Percentiles rank a stretch among this genome's conserved stretches.
Evolutionary conservation across 805 yeast genomes (phyloP).

Genomic region (Cyberlindnera petersonii): DNA sequence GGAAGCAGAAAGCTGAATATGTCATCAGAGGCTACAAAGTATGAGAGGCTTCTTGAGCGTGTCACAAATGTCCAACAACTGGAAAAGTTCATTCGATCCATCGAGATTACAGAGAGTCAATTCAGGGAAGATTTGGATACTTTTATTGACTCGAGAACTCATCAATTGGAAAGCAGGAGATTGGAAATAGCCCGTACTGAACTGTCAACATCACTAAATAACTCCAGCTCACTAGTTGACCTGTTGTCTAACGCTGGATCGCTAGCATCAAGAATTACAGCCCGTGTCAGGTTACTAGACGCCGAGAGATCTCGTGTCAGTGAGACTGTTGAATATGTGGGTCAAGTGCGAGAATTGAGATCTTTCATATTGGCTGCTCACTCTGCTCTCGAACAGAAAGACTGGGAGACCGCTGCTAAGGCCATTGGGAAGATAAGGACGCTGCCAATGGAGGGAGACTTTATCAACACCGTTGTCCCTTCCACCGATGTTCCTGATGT

Average conservation of each 20-base stretch:
- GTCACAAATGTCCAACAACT: constrained; percentile 23
- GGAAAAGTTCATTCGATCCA: constrained; percentile 24
- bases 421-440: constrained; percentile 51
- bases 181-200: constrained; percentile 61
- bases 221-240: constrained; percentile 51
- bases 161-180: constrained; percentile 32
- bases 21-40: constrained; percentile 11
- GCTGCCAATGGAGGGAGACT: constrained; percentile 64
- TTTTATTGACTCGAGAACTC: constrained; percentile 25
- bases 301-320: constrained; percentile 62
- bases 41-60: constrained; percentile 23
- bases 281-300: constrained; percentile 65
- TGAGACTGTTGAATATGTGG: constrained; percentile 59
- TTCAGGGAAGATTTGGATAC: constrained; percentile 24
- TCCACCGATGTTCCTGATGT: constrained; percentile 78
- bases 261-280: constrained; percentile 63
- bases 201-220: constrained; percentile 54
- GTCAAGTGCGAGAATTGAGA: constrained; percentile 61
- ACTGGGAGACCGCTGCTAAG: constrained; percentile 77
- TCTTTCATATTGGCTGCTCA: constrained; percentile 60
- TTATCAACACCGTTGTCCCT: constrained; percentile 80
- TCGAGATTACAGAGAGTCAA: constrained; percentile 24
- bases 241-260: constrained; percentile 58
- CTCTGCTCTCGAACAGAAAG: constrained; percentile 60
- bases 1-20: too few species aligned